Conservation (phyloP, 1,139 yeast species). For the Kluyveromyces sp. region DNA sequence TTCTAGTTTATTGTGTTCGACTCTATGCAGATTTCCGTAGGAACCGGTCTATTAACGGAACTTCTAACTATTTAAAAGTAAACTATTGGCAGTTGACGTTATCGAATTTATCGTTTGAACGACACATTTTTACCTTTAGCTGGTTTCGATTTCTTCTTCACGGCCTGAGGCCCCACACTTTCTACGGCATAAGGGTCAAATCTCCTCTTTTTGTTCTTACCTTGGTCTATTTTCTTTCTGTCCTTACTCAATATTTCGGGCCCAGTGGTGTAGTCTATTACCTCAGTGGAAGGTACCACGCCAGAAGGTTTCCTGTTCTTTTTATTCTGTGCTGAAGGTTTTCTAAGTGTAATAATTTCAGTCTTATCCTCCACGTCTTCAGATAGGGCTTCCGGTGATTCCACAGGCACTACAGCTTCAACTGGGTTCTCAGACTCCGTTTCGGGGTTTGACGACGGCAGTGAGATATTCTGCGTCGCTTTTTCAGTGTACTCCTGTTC, state of each 20-base stretch:
- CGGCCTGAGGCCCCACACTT: constrained; percentile 45
- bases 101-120: constrained; percentile 35
- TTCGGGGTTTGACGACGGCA: constrained; percentile 1
- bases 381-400: not conserved
- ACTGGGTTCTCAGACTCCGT: not conserved
- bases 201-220: constrained; percentile 39
- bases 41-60: no score
- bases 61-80: no score
- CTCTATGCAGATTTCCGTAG: no score
- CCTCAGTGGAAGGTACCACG: constrained; percentile 22
- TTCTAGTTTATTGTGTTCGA: no score
- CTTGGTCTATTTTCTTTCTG: constrained; percentile 18
- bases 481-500: constrained; percentile 2
- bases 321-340: constrained; percentile 25
- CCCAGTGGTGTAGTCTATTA: constrained; percentile 44
- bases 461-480: not conserved
- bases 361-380: constrained; percentile 28
- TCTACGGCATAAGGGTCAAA: constrained; percentile 55
- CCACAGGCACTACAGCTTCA: constrained; percentile 1
- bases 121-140: constrained; percentile 46
- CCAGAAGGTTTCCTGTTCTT: constrained; percentile 13
- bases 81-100: no score
- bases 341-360: constrained; percentile 51
- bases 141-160: constrained; percentile 39
- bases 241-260: constrained; percentile 39